Evolutionary conservation across 1,284 basidiomycete genomes (phyloP), one percentile per base, ranked within the genome.

Genomic region (Taiwanofungus camphoratus): DNA sequence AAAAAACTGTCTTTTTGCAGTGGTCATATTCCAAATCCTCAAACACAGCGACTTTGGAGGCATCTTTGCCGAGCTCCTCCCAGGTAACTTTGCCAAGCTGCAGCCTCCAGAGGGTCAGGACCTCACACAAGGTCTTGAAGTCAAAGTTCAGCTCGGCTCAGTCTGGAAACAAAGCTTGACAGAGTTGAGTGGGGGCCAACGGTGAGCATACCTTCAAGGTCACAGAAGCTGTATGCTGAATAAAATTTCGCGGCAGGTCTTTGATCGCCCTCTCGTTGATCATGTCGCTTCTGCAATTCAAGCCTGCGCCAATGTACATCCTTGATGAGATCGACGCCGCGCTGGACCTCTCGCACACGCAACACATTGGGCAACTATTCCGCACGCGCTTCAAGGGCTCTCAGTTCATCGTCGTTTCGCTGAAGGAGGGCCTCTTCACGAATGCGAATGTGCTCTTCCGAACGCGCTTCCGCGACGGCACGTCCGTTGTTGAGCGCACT

Each of bases 221-320:
- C 26, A 13, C 26, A 7, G 13, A 13, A 7, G 26, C 18, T n/a
- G 23, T 46, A 21, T 21, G 7, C 32, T 36, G 27, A 27, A 48
- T 41, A 22, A 42, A 4, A 24, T 36, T 15, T 24, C 19, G 21
- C 5, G 41, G 24, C 53, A 94, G 92, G 49, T 97, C 94, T 1
- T 77, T 99, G 50, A 98, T 99, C 57, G 95, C 95, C 0, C 77
- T 99, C 2, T 96, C 92, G 8, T 76, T 99, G 38, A 98, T 99
- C 72, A 95, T 99, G 93, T 88, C 94, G 0, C 77, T 99, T 30
- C 77, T 99, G 26, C 94, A 98, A 65, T 98, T 98, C 78, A 97
- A 98, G 62, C 93, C 95, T 2, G 94, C 95, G n/a, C 96, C 93
- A 0, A 95, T 99, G 92, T 98, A 99, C 65, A 98, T 99, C 59